Evolutionary conservation across 148 eudicot species (phyloP).

Genomic region (Polygonum maritimum): DNA sequence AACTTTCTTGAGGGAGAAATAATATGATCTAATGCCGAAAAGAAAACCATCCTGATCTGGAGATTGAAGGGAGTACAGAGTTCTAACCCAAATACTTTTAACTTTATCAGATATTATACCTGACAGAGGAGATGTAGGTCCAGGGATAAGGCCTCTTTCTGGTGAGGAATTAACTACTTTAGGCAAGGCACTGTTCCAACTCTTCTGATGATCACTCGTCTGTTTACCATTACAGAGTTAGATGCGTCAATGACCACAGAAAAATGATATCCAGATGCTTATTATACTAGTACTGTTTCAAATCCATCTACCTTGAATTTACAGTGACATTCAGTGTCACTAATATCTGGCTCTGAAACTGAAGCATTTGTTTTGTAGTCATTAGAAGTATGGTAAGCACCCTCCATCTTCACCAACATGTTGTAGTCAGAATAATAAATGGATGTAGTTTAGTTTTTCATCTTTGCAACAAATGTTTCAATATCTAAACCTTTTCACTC

Average conservation of each 20-base stretch:
- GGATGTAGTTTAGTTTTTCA: background rate
- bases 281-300: background rate
- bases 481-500: background rate
- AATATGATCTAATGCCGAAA: background rate
- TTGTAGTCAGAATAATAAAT: background rate
- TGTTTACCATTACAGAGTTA: background rate
- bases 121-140: background rate
- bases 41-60: background rate
- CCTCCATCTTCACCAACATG: background rate
- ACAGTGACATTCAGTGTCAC: background rate
- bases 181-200: background rate
- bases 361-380: background rate
- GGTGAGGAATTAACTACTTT: background rate
- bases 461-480: background rate
- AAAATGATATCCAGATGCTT: background rate
- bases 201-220: background rate
- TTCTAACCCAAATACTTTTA: background rate
- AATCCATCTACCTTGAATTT: background rate
- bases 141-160: background rate
- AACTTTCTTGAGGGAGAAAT: background rate
- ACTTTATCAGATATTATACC: background rate
- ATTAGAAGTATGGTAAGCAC: background rate
- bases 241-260: background rate
- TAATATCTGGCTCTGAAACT: background rate
- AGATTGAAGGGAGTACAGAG: background rate